Conservation (phyloP, 169 alveolate genomes). For the Plasmodium adleri region DNA sequence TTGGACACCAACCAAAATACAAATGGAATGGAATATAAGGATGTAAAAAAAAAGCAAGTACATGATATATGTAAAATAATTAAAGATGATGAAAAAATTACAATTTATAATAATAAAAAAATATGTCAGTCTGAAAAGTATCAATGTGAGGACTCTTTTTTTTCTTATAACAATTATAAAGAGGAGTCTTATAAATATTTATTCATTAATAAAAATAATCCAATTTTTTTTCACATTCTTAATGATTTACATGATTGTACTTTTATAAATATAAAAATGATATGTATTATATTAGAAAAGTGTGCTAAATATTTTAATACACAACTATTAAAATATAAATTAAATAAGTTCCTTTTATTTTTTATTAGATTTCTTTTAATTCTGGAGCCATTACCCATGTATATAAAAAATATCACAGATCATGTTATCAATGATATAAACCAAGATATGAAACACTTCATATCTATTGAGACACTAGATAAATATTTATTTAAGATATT, state of each 20-base stretch:
- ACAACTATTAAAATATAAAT: conserved; percentile 20
- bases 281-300: conserved; percentile 45
- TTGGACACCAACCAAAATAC: not conserved
- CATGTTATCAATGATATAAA: not conserved
- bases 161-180: conserved; percentile 3
- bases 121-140: not conserved
- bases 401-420: conserved; percentile 6
- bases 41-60: not conserved
- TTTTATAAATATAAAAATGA: conserved; percentile 55
- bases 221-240: conserved; percentile 27
- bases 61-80: not conserved
- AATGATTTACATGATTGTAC: conserved; percentile 21
- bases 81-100: not conserved
- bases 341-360: conserved; percentile 28
- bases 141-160: not conserved
- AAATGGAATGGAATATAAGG: not conserved
- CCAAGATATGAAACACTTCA: not conserved
- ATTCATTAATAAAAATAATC: conserved; percentile 35
- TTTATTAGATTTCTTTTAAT: conserved; percentile 42
- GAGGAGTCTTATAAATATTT: conserved; percentile 13
- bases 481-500: conserved; percentile 20
- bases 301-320: conserved; percentile 46
- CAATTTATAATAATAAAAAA: not conserved
- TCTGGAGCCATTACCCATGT: conserved; percentile 42
- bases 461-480: conserved; percentile 21